Percentiles rank a stretch among this genome's conserved stretches.
Evolutionary conservation across 768 basidiomycete genomes (phyloP).

Genomic region (Chiua virens): DNA sequence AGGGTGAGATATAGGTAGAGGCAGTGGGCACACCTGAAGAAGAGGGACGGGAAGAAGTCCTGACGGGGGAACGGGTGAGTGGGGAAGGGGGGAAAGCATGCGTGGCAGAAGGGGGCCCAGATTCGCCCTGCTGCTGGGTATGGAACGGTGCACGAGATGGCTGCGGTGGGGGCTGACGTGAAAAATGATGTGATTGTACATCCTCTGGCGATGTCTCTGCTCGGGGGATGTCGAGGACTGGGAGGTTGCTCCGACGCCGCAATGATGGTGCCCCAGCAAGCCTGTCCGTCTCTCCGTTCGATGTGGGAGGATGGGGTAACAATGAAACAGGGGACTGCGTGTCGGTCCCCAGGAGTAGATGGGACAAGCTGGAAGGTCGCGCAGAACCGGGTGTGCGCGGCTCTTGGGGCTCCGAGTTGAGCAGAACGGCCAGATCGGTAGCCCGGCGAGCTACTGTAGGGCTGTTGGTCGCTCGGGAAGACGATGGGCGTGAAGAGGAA

Average conservation of each 20-base stretch:
- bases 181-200: constrained; percentile 20
- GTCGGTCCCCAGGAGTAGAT: constrained; percentile 36
- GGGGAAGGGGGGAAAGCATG: constrained; percentile 30
- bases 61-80: constrained; percentile 28
- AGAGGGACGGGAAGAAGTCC: constrained; percentile 34
- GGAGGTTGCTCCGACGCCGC: constrained; percentile 31
- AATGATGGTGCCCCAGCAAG: constrained; percentile 25
- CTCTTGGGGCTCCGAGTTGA: constrained; percentile 59
- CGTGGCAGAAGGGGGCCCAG: constrained; percentile 19
- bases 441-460: constrained; percentile 59
- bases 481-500: constrained; percentile 37
- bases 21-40: constrained; percentile 29
- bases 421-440: constrained; percentile 74
- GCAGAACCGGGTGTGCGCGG: constrained; percentile 37
- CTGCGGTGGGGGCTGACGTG: constrained; percentile 21
- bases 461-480: constrained; percentile 37
- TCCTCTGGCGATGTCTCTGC: constrained; percentile 25
- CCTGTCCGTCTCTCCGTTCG: constrained; percentile 28
- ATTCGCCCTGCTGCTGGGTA: constrained; percentile 20
- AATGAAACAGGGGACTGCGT: constrained; percentile 23
- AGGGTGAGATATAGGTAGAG: constrained; percentile 31
- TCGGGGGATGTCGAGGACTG: constrained; percentile 33
- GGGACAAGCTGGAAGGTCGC: constrained; percentile 45
- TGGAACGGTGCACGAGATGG: constrained; percentile 24
- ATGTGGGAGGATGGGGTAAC: constrained; percentile 1